A percentile compares a stretch with the other conserved stretches of the same genome.
Evolutionary conservation across 352 stramenopile genomes (phyloP).

Genomic region (Pythium folliculosum): DNA sequence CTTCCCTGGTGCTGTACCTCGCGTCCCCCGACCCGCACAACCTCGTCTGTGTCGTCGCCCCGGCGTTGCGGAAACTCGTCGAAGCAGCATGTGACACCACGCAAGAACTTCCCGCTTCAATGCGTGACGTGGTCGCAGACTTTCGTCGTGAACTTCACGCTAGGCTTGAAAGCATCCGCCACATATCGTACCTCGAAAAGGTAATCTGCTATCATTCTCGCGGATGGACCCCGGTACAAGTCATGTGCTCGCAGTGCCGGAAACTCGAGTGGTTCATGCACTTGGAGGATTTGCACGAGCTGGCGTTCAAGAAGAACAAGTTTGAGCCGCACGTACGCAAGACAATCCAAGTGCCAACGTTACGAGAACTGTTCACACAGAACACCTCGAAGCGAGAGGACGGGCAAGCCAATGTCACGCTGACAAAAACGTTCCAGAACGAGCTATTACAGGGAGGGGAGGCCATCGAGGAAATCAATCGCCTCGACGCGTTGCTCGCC

Average conservation of each 20-base stretch:
- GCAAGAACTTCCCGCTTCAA: background rate
- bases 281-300: background rate
- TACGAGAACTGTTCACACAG: too few relatives aligned
- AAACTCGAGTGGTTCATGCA: conserved; percentile 1
- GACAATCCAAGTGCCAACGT: background rate
- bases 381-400: too few relatives aligned
- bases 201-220: background rate
- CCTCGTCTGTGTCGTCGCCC: background rate
- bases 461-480: too few relatives aligned
- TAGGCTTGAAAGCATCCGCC: background rate
- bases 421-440: too few relatives aligned
- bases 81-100: background rate
- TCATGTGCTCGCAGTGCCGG: background rate
- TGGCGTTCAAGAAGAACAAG: background rate
- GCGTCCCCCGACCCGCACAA: background rate
- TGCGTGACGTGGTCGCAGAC: background rate
- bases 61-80: background rate
- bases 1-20: background rate
- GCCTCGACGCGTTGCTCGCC: too few relatives aligned
- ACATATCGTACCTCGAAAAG: background rate
- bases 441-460: too few relatives aligned
- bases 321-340: background rate
- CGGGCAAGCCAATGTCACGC: too few relatives aligned
- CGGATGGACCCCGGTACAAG: background rate
- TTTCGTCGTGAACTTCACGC: background rate